Percentiles rank a stretch among this genome's conserved stretches.
These are phyloP conservation scores for Salix arbutifolia DNA, from an alignment of 345 rosid genomes.

Conservation along the genomic window DNA sequence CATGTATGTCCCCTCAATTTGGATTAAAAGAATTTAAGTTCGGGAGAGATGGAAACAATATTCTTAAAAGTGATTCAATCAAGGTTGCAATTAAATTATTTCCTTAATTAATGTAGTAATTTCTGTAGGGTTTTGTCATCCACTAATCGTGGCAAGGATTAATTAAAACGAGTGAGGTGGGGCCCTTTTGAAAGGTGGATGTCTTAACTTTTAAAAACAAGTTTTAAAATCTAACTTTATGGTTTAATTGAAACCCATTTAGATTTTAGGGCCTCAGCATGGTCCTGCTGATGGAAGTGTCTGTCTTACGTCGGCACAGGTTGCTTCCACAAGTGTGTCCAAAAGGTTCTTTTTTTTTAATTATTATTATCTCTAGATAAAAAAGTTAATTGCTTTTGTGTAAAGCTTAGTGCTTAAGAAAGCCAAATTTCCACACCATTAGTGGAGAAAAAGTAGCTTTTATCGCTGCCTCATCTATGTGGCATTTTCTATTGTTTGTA, in stretches of 20 bases:
- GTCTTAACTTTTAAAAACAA: slow-evolving; percentile 43
- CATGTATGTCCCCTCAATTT: neutral
- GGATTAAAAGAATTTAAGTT: neutral
- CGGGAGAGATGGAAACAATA: too few species aligned
- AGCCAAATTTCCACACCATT: slow-evolving; percentile 35
- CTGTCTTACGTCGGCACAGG: slow-evolving; percentile 35
- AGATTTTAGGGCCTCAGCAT: neutral
- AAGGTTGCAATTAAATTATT: neutral
- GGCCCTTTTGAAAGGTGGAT: slow-evolving; percentile 32
- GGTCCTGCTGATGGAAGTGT: slow-evolving; percentile 21
- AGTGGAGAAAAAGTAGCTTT: slow-evolving; percentile 38
- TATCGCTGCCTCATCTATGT: slow-evolving; percentile 17
- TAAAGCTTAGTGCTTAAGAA: slow-evolving; percentile 39
- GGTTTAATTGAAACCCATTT: slow-evolving; percentile 30
- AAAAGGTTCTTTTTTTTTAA: too few species aligned
- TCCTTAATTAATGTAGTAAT: neutral
- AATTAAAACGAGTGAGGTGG: slow-evolving; percentile 15
- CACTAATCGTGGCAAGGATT: slow-evolving; percentile 4
- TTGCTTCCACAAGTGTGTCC: slow-evolving; percentile 12
- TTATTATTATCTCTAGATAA: neutral
- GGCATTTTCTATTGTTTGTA: slow-evolving; percentile 35
- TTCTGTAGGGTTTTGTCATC: neutral
- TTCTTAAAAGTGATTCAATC: neutral
- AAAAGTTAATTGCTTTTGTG: slow-evolving; percentile 44
- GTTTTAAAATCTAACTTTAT: slow-evolving; percentile 28